These are phyloP conservation scores for Stellera chamaejasme DNA, from an alignment of 345 rosid species.

Conservation along the genomic window DNA sequence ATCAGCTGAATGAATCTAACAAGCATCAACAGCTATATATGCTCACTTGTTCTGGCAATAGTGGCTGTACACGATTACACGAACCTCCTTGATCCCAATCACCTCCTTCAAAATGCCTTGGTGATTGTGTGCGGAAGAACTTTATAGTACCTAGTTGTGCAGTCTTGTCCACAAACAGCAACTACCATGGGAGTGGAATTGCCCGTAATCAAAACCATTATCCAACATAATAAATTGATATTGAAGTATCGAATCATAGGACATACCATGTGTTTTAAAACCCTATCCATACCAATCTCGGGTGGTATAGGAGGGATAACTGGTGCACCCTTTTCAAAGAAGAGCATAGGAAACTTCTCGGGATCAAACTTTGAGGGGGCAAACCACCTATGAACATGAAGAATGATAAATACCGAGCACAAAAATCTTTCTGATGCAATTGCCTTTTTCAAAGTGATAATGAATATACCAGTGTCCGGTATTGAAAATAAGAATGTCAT, in stretches of 20 bases:
- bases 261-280: slow-evolving; percentile 62
- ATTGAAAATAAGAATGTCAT: slow-evolving; percentile 65
- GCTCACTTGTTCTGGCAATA: slow-evolving; percentile 54
- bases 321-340: slow-evolving; percentile 67
- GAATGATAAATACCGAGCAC: neutral
- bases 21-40: neutral
- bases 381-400: slow-evolving; percentile 65
- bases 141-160: slow-evolving; percentile 35
- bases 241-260: neutral
- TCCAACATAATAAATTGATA: neutral
- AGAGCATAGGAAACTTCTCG: slow-evolving; percentile 77
- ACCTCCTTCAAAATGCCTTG: slow-evolving; percentile 98
- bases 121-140: slow-evolving; percentile 76
- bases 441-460: neutral
- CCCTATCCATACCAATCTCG: slow-evolving; percentile 62
- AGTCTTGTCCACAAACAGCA: slow-evolving; percentile 35
- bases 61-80: slow-evolving; percentile 50
- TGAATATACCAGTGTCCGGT: slow-evolving; percentile 85
- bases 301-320: slow-evolving; percentile 64
- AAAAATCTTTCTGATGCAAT: slow-evolving; percentile 2
- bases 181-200: slow-evolving; percentile 20
- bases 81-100: slow-evolving; percentile 98
- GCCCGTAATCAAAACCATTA: too few species aligned
- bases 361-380: slow-evolving; percentile 94
- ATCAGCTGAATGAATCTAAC: neutral